Base-by-base conservation (phyloP, 1,284 basidiomycete species). In the Wolfiporia cocos region DNA sequence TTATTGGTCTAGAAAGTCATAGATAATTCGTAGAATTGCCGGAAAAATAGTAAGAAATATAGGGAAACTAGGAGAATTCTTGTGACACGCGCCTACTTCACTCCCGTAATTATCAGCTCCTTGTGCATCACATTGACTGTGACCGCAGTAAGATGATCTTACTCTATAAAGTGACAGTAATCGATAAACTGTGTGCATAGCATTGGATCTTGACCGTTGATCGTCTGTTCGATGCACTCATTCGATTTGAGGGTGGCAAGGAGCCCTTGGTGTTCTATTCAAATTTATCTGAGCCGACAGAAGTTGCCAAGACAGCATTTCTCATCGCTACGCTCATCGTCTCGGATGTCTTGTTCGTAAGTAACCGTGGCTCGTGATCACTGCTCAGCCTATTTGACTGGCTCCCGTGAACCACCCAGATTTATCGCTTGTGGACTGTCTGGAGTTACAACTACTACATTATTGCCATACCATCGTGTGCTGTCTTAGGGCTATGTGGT, bases 401-500 rank as follows among this genome's bases (percentile, higher is more conserved):
- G 5, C 19, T 11, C 20, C 19, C 9, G 1, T n/a, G n/a, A n/a
- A n/a, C n/a, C n/a, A 28, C n/a, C 11, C 10, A 44, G 43, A 37
- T 44, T 3, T 44, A 44, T 15, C 43, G 37, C 11, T 19, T 44
- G 3, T 44, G 43, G 43, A 39, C 26, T 12, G 38, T 44, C 18
- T 44, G 43, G 43, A 33, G 37, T 19, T 31, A 39, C 12, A 44
- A 40, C 24, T 34, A 40, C 24, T 31, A 21, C 30, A 33, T 39
- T 3, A 36, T 40, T 20, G 36, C 40, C 10, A 5, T 44, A 19
- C 43, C 43, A 5, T 29, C 22, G 18, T 33, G 21, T n/a, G 21
- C 37, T 21, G 15, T 44, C n/a, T 5, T 44, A 12, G 43, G 37
- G 3, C 26, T 39, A 3, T 37, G 28, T 20, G 37, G 43, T 44